Conservation (phyloP, 2,329 filamentous ascomycete genomes). For the Aspergillus viridinutans region DNA sequence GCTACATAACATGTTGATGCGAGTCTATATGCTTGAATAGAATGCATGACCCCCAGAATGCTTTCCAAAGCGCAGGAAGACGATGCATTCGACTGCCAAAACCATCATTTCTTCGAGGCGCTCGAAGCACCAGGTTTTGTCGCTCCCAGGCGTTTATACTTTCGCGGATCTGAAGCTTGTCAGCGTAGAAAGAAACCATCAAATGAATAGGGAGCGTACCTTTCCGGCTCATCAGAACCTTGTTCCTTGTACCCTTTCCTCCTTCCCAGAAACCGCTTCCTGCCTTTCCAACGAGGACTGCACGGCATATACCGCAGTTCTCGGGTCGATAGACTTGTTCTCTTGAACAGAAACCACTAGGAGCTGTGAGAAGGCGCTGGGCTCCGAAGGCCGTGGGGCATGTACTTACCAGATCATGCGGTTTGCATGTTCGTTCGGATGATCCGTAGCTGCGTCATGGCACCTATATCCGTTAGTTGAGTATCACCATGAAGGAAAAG, state of each 20-base stretch:
- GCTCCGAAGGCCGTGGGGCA: neutral
- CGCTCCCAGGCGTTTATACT: slow-evolving; percentile 60
- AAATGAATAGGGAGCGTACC: slow-evolving; percentile 27
- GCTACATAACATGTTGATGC: neutral
- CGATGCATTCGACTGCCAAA: neutral
- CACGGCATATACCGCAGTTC: slow-evolving; percentile 69
- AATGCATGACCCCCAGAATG: neutral
- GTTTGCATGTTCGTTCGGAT: slow-evolving; percentile 75
- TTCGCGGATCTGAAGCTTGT: slow-evolving; percentile 56
- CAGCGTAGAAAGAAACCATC: slow-evolving; percentile 4
- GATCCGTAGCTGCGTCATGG: slow-evolving; percentile 67
- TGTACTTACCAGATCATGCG: slow-evolving; percentile 66
- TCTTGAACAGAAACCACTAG: slow-evolving; percentile 65
- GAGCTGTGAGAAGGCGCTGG: neutral
- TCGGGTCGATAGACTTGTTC: slow-evolving; percentile 77
- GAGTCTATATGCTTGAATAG: neutral
- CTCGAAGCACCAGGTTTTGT: slow-evolving; percentile 25
- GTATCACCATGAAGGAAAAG: neutral
- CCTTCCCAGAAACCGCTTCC: slow-evolving; percentile 79
- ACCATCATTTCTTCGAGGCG: slow-evolving; percentile 22
- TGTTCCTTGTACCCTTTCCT: slow-evolving; percentile 74
- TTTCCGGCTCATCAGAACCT: slow-evolving; percentile 67
- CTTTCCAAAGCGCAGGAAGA: neutral
- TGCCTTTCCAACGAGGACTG: slow-evolving; percentile 64
- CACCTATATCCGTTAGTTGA: slow-evolving; percentile 48